Percentiles rank a stretch among this genome's conserved stretches.
phyloP scores from a whole-genome alignment of 2,329 filamentous ascomycete species.

The Aspergillus piperis region DNA sequence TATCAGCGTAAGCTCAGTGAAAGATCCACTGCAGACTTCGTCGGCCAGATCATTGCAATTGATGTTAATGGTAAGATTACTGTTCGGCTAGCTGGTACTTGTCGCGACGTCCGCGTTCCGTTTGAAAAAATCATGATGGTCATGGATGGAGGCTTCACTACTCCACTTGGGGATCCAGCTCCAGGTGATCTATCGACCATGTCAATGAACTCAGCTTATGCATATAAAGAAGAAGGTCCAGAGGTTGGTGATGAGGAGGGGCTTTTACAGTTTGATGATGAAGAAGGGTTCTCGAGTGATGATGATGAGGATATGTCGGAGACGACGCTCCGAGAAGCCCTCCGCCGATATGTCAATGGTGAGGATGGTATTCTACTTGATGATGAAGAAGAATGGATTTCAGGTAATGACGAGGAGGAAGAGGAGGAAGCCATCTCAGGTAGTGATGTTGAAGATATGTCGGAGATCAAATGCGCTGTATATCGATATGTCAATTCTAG shows the following conservation, averaged over 20 bases:
- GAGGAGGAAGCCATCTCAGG: no score
- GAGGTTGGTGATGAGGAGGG: slow-evolving; percentile 39
- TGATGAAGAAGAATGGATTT: no score
- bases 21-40: slow-evolving; percentile 45
- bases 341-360: no score
- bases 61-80: slow-evolving; percentile 55
- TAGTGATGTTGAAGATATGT: no score
- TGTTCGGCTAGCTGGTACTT: slow-evolving; percentile 56
- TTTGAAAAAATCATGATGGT: slow-evolving; percentile 54
- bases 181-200: neutral
- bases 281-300: no score
- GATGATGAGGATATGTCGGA: no score
- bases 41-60: slow-evolving; percentile 59
- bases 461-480: no score
- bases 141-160: slow-evolving; percentile 31
- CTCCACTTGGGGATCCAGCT: slow-evolving; percentile 1
- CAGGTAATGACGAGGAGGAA: no score
- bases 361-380: no score
- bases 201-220: slow-evolving; percentile 26
- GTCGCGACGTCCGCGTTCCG: slow-evolving; percentile 52
- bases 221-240: slow-evolving; percentile 36
- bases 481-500: no score
- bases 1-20: slow-evolving; percentile 13
- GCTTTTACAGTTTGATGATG: no score
- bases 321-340: no score